Conservation (phyloP, 2,329 filamentous ascomycete genomes). For the Hypoxylon sp. region DNA sequence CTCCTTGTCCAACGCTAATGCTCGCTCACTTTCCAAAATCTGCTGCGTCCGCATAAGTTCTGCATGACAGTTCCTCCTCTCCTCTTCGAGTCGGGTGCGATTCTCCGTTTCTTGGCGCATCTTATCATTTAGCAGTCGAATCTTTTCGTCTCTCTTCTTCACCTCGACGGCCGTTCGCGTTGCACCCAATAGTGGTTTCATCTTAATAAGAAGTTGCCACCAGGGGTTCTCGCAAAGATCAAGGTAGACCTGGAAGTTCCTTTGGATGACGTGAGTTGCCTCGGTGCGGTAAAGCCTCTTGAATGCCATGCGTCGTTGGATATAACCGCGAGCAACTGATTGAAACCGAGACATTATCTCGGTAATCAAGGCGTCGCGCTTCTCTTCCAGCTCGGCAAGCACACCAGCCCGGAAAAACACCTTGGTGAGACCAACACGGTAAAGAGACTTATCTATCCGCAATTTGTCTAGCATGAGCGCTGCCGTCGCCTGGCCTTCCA, state of each 20-base stretch:
- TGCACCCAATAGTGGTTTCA: constrained; percentile 93
- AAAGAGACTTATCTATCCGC: constrained; percentile 84
- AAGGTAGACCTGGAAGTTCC: constrained; percentile 92
- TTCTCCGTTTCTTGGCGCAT: constrained; percentile 81
- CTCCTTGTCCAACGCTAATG: constrained; percentile 96
- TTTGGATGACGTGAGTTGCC: constrained; percentile 92
- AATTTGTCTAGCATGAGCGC: constrained; percentile 90
- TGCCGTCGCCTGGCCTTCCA: constrained; percentile 89
- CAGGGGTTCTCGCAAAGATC: constrained; percentile 92
- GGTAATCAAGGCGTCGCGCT: constrained; percentile 89
- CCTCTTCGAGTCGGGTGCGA: constrained; percentile 86
- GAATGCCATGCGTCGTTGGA: constrained; percentile 86
- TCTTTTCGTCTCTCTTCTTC: constrained; percentile 94
- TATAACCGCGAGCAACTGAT: constrained; percentile 89
- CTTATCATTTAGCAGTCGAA: constrained; percentile 85
- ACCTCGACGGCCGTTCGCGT: constrained; percentile 93
- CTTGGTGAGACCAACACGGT: constrained; percentile 94
- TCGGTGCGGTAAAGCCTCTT: constrained; percentile 96
- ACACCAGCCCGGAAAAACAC: constrained; percentile 98
- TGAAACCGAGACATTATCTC: constrained; percentile 96
- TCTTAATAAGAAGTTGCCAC: constrained; percentile 95
- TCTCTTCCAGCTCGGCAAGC: constrained; percentile 94
- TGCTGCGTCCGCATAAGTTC: constrained; percentile 93
- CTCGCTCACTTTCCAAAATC: constrained; percentile 92
- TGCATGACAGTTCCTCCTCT: constrained; percentile 84